A percentile compares a stretch with the other conserved stretches of the same genome.
Evolutionary conservation across 495 filamentous ascomycete species (phyloP).

Genomic region (Cenococcum geophilum): DNA sequence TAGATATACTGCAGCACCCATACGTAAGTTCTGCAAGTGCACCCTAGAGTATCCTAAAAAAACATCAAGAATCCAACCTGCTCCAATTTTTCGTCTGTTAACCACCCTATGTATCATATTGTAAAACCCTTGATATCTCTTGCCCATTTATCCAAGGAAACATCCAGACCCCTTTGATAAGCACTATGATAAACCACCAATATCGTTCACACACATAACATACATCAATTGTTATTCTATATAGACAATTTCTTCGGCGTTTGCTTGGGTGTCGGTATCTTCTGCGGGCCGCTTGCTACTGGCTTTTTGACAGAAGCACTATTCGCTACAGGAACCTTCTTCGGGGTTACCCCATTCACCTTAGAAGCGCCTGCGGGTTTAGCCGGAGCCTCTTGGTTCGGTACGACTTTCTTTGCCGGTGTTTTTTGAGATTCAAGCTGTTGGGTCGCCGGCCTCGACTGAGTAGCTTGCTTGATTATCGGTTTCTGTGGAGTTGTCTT

Average conservation of each 20-base stretch:
- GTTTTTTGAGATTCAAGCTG: background rate
- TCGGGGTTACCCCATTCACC: constrained; percentile 1
- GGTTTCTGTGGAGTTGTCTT: constrained; percentile 1
- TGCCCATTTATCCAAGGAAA: too few relatives aligned
- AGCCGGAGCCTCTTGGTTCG: background rate
- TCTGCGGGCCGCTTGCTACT: background rate
- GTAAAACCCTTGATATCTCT: too few relatives aligned
- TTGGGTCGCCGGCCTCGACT: background rate
- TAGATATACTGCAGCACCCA: too few relatives aligned
- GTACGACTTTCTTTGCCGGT: background rate
- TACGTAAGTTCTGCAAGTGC: too few relatives aligned
- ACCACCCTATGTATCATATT: too few relatives aligned
- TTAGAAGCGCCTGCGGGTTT: constrained; percentile 3
- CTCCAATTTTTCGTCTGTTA: too few relatives aligned
- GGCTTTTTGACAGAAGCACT: constrained; percentile 6
- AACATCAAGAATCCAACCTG: too few relatives aligned
- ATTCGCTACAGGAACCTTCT: background rate
- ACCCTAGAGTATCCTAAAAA: too few relatives aligned
- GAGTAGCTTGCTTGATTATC: background rate
- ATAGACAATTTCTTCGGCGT: constrained; percentile 7
- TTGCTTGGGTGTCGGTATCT: constrained; percentile 1
- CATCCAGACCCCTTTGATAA: too few relatives aligned
- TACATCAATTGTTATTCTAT: too few relatives aligned
- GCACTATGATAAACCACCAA: too few relatives aligned
- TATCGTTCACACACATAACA: too few relatives aligned